These are phyloP conservation scores for Vigna hirtella DNA, from an alignment of 306 rosid genomes.

Conservation along the genomic window DNA sequence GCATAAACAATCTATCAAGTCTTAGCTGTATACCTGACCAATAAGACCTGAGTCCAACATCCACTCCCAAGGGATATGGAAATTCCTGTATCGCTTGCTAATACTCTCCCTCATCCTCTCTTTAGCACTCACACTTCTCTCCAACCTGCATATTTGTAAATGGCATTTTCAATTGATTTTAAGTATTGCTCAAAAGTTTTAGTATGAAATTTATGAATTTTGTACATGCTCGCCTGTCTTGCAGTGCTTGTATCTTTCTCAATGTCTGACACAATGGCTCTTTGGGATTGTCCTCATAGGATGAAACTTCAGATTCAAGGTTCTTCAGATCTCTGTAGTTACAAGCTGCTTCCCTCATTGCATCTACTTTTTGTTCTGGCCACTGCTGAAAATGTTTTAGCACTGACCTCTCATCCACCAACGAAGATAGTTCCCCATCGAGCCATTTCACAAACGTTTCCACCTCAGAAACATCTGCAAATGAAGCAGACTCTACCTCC, in stretches of 20 bases:
- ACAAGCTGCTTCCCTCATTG: slow-evolving; percentile 85
- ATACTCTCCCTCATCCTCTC: slow-evolving; percentile 78
- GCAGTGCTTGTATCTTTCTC: slow-evolving; percentile 78
- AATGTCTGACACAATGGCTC: slow-evolving; percentile 63
- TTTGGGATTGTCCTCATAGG: slow-evolving; percentile 68
- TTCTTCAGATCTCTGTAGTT: slow-evolving; percentile 75
- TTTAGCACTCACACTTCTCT: slow-evolving; percentile 65
- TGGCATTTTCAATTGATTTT: slow-evolving; percentile 8
- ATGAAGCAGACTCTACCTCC: slow-evolving; percentile 69
- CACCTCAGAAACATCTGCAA: slow-evolving; percentile 64
- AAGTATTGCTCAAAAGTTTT: neutral
- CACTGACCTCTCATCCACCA: slow-evolving; percentile 90
- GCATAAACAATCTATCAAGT: neutral
- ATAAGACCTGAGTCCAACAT: slow-evolving; percentile 75
- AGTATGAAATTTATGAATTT: slow-evolving; percentile 15
- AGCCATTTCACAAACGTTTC: slow-evolving; percentile 84
- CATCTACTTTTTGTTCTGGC: slow-evolving; percentile 94
- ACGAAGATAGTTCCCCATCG: slow-evolving; percentile 71
- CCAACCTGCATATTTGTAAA: slow-evolving; percentile 65
- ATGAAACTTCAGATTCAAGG: slow-evolving; percentile 67
- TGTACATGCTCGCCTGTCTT: slow-evolving; percentile 97
- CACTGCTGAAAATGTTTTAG: slow-evolving; percentile 82
- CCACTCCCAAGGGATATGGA: slow-evolving; percentile 94
- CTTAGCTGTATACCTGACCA: slow-evolving; percentile 64
- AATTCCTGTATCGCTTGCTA: slow-evolving; percentile 72